Conservation (phyloP, 2,329 filamentous ascomycete genomes). For the Diaporthe ampelina region DNA sequence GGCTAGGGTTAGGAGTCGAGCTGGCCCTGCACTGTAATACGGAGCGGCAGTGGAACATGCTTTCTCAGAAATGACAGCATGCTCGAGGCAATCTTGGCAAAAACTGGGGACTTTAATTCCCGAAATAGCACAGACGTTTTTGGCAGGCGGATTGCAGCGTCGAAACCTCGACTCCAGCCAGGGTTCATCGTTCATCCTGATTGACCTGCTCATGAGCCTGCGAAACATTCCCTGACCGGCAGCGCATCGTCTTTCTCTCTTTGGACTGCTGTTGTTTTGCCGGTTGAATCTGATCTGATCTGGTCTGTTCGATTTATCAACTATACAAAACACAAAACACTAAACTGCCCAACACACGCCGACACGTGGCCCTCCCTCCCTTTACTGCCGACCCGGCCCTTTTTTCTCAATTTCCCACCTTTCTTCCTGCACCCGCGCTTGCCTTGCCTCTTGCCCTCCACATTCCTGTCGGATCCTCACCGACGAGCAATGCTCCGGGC, state of each 20-base stretch:
- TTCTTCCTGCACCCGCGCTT: neutral
- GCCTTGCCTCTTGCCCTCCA: neutral
- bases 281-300: neutral
- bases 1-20: conserved; percentile 5
- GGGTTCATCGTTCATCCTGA: conserved; percentile 30
- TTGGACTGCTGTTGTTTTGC: neutral
- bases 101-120: conserved; percentile 3
- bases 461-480: conserved; percentile 37
- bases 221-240: conserved; percentile 27
- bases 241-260: conserved; percentile 27
- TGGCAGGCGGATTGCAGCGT: conserved; percentile 7
- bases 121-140: conserved; percentile 25
- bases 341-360: neutral
- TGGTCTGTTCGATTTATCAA: neutral
- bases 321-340: no score
- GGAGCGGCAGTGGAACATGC: neutral
- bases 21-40: neutral
- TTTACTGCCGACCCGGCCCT: neutral
- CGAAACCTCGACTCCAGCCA: conserved; percentile 20
- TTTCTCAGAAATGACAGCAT: conserved; percentile 3
- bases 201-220: conserved; percentile 20
- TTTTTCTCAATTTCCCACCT: neutral
- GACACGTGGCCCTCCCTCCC: conserved; percentile 31
- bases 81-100: conserved; percentile 28
- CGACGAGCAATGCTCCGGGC: conserved; percentile 38